Base-by-base conservation (phyloP, 2,329 filamentous ascomycete genomes). In the Aureobasidium sp. region DNA sequence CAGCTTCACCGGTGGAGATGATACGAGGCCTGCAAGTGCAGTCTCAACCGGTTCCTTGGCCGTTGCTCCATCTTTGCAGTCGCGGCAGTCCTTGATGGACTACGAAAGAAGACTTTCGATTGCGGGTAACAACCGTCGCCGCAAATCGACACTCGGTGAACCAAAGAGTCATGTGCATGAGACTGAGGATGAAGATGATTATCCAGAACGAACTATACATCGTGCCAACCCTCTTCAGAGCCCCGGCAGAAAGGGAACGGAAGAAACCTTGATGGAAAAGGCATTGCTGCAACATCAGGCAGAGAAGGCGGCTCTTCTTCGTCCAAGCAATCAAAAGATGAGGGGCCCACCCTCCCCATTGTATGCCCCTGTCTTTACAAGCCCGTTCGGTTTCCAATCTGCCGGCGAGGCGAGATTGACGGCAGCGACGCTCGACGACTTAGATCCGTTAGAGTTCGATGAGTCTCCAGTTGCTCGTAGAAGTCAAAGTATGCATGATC, bases 221-320 rank as follows among this genome's bases (percentile, higher is more conserved):
- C 64, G 67, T 37, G 68, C 68, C 10, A 32, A 27, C 29, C 64
- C 64, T 13, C 50, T 65, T 16, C 30, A 48, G 10, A 44, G 34
- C 4, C 48, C 49, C 1, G 32, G 48, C 37, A 37, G 48, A 39
- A 62, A 61, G 29, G 48, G 53, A n/a, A 61, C 53, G 4, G 59
- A 63, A 44, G 49, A 62, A 37, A 53, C 66, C 5, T 59, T 73
- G 42, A 73, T 73, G 70, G 68, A 69, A 16, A 68, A 70, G 53
- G 72, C 72, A 4, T 63, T 73, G 47, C 66, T 69, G 39, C 65
- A 67, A 53, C 69, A 72, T 59, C 66, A 71, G 53, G 63, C 66
- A 21, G 71, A 73, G 50, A 73, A 73, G 53, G 64, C 64, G 5
- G 69, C 70, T 8, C 51, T 73, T 34, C 72, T 72, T 41, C 68